phyloP scores from a whole-genome alignment of 169 alveolate species.

The Besnoitia besnoiti region DNA sequence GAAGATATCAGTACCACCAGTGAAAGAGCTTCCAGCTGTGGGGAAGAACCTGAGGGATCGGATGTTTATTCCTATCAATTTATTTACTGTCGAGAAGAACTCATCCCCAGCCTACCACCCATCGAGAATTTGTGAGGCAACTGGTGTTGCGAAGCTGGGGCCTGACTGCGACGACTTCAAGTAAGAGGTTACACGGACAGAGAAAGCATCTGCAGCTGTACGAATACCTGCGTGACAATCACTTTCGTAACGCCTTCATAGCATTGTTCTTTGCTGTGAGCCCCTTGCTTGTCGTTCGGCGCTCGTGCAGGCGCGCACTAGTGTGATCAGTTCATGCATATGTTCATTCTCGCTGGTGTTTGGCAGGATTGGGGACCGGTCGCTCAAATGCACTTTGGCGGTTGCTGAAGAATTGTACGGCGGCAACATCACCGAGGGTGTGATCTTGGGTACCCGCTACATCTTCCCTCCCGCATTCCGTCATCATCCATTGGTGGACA shows the following conservation, averaged over 20 bases:
- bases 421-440: conserved; percentile 69
- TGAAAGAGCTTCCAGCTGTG: conserved; percentile 63
- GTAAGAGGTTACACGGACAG: background rate
- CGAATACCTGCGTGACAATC: too few relatives aligned
- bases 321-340: background rate
- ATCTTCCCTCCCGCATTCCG: conserved; percentile 74
- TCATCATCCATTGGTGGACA: conserved; percentile 67
- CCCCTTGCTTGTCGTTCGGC: too few relatives aligned
- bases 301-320: background rate
- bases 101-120: conserved; percentile 42
- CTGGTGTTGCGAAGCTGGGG: conserved; percentile 13
- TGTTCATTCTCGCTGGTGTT: background rate
- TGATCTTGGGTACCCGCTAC: conserved; percentile 66
- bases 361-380: conserved; percentile 43
- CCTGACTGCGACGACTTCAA: conserved; percentile 47
- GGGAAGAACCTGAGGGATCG: conserved; percentile 75
- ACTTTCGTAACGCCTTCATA: too few relatives aligned
- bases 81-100: conserved; percentile 57
- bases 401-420: conserved; percentile 68
- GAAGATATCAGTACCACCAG: background rate
- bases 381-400: conserved; percentile 30
- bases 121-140: conserved; percentile 53
- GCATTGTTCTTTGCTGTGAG: too few relatives aligned
- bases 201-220: background rate
- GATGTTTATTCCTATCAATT: conserved; percentile 68